These are phyloP conservation scores for Penicillium frequentans DNA, from an alignment of 2,329 filamentous ascomycete genomes.

Conservation along the genomic window DNA sequence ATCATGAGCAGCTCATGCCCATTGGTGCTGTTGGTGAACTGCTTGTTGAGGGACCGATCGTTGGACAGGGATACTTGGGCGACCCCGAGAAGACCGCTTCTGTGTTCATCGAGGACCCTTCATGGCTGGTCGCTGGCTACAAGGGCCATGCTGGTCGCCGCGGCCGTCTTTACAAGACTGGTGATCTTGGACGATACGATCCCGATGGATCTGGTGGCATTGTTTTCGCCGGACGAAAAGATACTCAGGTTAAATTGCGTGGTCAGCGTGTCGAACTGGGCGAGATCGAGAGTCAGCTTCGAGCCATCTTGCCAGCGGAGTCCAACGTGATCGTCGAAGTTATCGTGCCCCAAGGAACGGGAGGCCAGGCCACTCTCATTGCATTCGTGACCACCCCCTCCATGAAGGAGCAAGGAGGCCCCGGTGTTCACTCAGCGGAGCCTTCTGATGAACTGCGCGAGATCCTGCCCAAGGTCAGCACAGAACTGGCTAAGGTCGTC, in stretches of 20 bases:
- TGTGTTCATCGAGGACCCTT: conserved; percentile 39
- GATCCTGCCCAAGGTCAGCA: conserved; percentile 21
- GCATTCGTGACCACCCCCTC: conserved; percentile 32
- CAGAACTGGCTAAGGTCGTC: conserved; percentile 26
- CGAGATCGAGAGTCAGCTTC: conserved; percentile 41
- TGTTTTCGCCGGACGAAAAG: conserved; percentile 40
- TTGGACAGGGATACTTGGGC: conserved; percentile 49
- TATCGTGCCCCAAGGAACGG: conserved; percentile 35
- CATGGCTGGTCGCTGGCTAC: conserved; percentile 35
- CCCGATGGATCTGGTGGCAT: conserved; percentile 39
- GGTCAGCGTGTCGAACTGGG: conserved; percentile 47
- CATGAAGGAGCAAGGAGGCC: conserved; percentile 15
- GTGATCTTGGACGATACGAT: conserved; percentile 41
- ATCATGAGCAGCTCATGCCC: conserved; percentile 38
- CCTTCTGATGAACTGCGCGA: conserved; percentile 18
- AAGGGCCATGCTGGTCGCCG: conserved; percentile 24
- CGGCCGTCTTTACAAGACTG: conserved; percentile 42
- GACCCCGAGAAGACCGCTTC: conserved; percentile 37
- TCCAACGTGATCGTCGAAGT: conserved; percentile 51
- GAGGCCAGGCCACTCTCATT: conserved; percentile 30
- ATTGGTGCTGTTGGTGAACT: conserved; percentile 51
- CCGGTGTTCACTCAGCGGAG: conserved; percentile 1
- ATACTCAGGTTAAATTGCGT: conserved; percentile 43
- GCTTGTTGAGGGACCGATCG: conserved; percentile 48
- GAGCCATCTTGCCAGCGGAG: conserved; percentile 27